Evolutionary conservation across 2,329 filamentous ascomycete species (phyloP).

Genomic region (Arthrobotrys iridis): DNA sequence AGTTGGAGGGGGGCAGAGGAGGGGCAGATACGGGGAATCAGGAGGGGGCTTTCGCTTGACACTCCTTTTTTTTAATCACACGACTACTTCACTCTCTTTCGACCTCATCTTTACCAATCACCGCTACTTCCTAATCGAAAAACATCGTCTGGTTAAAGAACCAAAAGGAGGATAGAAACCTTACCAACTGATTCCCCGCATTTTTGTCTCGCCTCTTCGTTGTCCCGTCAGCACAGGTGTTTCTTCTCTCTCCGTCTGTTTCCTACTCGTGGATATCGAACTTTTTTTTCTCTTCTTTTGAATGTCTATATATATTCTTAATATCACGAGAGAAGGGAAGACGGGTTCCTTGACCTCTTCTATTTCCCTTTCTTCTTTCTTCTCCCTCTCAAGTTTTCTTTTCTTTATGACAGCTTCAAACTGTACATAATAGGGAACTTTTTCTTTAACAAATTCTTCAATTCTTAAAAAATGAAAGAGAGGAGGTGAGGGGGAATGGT

Average conservation of each 20-base stretch:
- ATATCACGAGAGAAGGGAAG: slow-evolving; percentile 14
- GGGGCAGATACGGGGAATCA: neutral
- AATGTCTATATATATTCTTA: slow-evolving; percentile 37
- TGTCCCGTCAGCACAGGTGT: neutral
- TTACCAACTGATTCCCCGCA: neutral
- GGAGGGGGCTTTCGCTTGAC: neutral
- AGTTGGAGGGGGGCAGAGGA: neutral
- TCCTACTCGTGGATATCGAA: slow-evolving; percentile 18
- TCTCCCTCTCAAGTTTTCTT: neutral
- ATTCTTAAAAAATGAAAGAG: neutral
- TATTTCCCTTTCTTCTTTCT: neutral
- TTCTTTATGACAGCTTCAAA: slow-evolving; percentile 4
- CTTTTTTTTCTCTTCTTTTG: slow-evolving; percentile 5
- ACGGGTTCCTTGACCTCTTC: neutral
- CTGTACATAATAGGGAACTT: slow-evolving; percentile 12
- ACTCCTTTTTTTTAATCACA: slow-evolving; percentile 16
- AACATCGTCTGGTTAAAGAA: slow-evolving; percentile 17
- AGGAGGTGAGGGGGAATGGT: too few species aligned
- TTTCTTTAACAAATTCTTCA: neutral
- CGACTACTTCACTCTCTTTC: slow-evolving; percentile 7
- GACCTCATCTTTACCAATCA: neutral
- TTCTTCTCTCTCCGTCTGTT: slow-evolving; percentile 21
- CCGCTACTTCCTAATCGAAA: slow-evolving; percentile 2
- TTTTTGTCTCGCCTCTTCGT: neutral
- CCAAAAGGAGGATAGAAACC: slow-evolving; percentile 9